Evolutionary conservation across 2,329 filamentous ascomycete genomes (phyloP).

Genomic region (Penicillium oxalicum): DNA sequence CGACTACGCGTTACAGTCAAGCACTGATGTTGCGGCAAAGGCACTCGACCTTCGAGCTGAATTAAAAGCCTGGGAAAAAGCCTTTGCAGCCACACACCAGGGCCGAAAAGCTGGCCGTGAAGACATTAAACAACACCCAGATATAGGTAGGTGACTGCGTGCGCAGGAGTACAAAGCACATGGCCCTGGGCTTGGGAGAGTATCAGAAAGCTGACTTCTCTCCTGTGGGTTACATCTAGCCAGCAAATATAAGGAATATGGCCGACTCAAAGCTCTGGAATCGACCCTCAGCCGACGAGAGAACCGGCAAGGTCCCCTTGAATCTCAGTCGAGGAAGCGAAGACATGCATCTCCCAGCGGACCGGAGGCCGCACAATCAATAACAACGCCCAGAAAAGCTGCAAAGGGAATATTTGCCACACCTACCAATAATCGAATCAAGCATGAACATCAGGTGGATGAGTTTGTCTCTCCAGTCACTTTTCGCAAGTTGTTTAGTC

Average conservation of each 20-base stretch:
- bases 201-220: neutral
- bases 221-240: slow-evolving; percentile 21
- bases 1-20: slow-evolving; percentile 17
- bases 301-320: slow-evolving; percentile 13
- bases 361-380: slow-evolving; percentile 10
- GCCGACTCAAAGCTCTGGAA: slow-evolving; percentile 36
- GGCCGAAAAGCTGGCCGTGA: slow-evolving; percentile 42
- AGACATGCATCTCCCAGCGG: slow-evolving; percentile 28
- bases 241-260: slow-evolving; percentile 46
- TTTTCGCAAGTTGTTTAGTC: slow-evolving; percentile 34
- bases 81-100: slow-evolving; percentile 38
- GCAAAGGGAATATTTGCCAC: slow-evolving; percentile 27
- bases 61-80: slow-evolving; percentile 45
- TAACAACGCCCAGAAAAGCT: slow-evolving; percentile 34
- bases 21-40: slow-evolving; percentile 21
- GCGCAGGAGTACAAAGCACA: too few relatives aligned
- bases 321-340: slow-evolving; percentile 26
- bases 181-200: too few relatives aligned
- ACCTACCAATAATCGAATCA: slow-evolving; percentile 24
- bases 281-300: slow-evolving; percentile 18
- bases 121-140: slow-evolving; percentile 44
- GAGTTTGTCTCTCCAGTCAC: slow-evolving; percentile 42
- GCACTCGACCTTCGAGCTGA: slow-evolving; percentile 36
- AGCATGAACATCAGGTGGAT: slow-evolving; percentile 37
- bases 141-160: slow-evolving; percentile 33